Base-by-base conservation (phyloP, 1,284 basidiomycete species). In the Exobasidium rhododendri region DNA sequence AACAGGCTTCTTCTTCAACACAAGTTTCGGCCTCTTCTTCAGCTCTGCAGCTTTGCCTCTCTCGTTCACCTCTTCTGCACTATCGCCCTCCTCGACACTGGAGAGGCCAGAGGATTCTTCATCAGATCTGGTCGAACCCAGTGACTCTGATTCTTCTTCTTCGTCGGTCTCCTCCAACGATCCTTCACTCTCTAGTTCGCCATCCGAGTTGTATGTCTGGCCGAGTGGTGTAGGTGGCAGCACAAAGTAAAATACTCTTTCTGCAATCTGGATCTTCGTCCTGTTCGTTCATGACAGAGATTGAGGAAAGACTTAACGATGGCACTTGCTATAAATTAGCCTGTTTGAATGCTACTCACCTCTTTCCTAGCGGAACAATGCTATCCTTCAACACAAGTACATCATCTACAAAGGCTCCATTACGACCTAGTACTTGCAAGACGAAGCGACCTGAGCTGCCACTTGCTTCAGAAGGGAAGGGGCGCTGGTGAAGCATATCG, bases 251-350 rank as follows among this genome's bases (percentile, higher is more conserved):
- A 99, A 99, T 56, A 92, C 94, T 59, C 94, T 89, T 50, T 94
- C 94, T 31, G 94, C 92, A 74, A 99, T 98, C 83, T 97, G 96
- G 70, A 99, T 94, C 82, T 94, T 92, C 59, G 96, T 94, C 77
- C 94, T 97, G 77, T n/a, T n/a, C n/a, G n/a, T n/a, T 4, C n/a
- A n/a, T n/a, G n/a, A n/a, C n/a, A n/a, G n/a, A n/a, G n/a, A n/a
- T n/a, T 49, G 26, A 14, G 35, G n/a, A n/a, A n/a, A n/a, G n/a
- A n/a, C n/a, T n/a, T n/a, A n/a, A n/a, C n/a, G n/a, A n/a, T n/a
- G n/a, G n/a, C n/a, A n/a, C n/a, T n/a, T n/a, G n/a, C n/a, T n/a
- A n/a, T n/a, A n/a, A n/a, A n/a, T n/a, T n/a, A n/a, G n/a, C n/a
- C n/a, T n/a, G n/a, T n/a, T n/a, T n/a, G n/a, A n/a, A n/a, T n/a